Base-by-base conservation (phyloP, 73 alveolate genomes). In the Paramecium octaurelia region DNA sequence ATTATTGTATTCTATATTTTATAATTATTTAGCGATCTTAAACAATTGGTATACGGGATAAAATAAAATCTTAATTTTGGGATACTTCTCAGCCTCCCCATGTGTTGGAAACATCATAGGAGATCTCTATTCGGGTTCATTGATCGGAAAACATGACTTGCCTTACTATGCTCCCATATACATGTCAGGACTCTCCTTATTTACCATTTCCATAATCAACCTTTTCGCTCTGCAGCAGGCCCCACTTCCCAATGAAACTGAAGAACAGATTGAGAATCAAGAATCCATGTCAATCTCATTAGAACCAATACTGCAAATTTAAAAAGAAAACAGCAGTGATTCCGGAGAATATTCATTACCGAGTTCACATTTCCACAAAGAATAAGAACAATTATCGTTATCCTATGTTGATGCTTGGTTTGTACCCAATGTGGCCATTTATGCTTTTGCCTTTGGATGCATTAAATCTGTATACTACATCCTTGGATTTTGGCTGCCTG, bases 361-460 rank as follows among this genome's bases (percentile, higher is more conserved):
- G 0, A 54, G 69, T 18, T 54, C 69, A 0, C 69, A 54, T 18
- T 54, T 54, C 14, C 6, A 18, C 14, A 54, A 54, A 54, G 69
- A 54, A 54, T 54, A 0, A 54, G 34, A 54, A 54, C 31, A 54
- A 54, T 1, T 4, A 54, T 18, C 10, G 2, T 18, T 54, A 54
- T 4, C 69, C 2, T 54, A 54, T 6, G 18, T 20, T n/a, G 69
- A 54, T 54, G 91, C 91, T 43, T 80, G 91, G 91, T 40, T 40
- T 21, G 48, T 80, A 48, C 91, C 91, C n/a, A 80, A 80, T 80
- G 91, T 80, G 0, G 91, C 91, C 14, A 10, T 80, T 42, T 80
- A 80, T 80, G 91, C 91, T 43, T 80, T 80, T 80, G 91, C 91
- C 7, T 80, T 80, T 43, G 91, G 91, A 46, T 80, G 91, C 58